Evolutionary conservation across 768 basidiomycete genomes (phyloP).

Genomic region (Lactifluus subvellereus): DNA sequence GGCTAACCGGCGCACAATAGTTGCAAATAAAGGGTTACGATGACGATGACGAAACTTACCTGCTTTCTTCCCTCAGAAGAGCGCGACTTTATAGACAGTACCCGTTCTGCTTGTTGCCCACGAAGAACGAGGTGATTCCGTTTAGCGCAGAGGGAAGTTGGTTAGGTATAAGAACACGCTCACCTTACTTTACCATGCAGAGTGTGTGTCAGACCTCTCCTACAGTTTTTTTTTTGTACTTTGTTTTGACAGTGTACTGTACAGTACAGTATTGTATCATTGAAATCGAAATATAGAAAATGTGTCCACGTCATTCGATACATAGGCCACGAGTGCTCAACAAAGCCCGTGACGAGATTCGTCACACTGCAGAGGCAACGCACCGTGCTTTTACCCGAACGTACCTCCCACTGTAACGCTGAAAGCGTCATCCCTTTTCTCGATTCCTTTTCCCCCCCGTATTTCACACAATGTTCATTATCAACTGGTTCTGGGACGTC

Average conservation of each 20-base stretch:
- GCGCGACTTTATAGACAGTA: constrained; percentile 72
- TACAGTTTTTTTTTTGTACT: constrained; percentile 35
- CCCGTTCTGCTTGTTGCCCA: constrained; percentile 44
- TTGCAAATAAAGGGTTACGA: constrained; percentile 8
- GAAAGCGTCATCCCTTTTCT: constrained; percentile 11
- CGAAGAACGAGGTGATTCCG: constrained; percentile 62
- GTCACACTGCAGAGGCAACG: constrained; percentile 1
- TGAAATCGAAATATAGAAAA: neutral
- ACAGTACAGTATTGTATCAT: neutral
- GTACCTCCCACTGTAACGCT: constrained; percentile 2
- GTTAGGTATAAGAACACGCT: constrained; percentile 57
- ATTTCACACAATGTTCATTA: constrained; percentile 59
- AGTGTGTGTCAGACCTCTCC: constrained; percentile 57
- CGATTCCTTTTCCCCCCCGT: constrained; percentile 31
- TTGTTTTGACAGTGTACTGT: neutral
- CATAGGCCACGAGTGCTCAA: neutral
- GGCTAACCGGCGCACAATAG: neutral
- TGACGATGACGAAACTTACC: neutral
- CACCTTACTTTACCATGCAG: constrained; percentile 37
- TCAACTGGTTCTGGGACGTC: constrained; percentile 97
- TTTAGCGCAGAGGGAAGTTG: constrained; percentile 53
- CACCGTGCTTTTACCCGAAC: constrained; percentile 7
- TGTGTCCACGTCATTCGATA: constrained; percentile 1
- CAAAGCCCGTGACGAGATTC: constrained; percentile 3
- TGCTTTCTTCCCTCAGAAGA: constrained; percentile 9